A percentile compares a stretch with the other conserved stretches of the same genome.
Evolutionary conservation across 2,329 filamentous ascomycete species (phyloP).

Genomic region (Diaporthe vexans): DNA sequence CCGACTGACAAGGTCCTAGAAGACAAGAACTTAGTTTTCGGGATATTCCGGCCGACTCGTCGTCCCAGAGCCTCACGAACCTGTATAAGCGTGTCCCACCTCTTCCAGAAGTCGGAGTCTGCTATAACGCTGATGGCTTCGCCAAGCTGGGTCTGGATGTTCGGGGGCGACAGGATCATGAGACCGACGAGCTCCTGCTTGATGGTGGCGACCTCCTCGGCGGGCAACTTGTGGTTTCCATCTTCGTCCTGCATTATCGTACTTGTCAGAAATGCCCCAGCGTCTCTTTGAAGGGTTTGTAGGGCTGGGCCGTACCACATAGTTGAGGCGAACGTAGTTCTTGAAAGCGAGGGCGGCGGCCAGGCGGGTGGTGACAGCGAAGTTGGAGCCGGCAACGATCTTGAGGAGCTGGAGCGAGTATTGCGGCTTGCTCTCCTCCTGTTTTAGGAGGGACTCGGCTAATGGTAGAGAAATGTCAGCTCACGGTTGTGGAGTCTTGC

Average conservation of each 20-base stretch:
- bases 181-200: conserved; percentile 95
- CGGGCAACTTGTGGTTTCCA: conserved; percentile 89
- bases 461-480: conserved; percentile 45
- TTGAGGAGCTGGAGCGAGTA: conserved; percentile 92
- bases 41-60: background rate
- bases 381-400: conserved; percentile 83
- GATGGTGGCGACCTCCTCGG: conserved; percentile 88
- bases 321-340: conserved; percentile 96
- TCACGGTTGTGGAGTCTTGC: background rate
- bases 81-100: conserved; percentile 96
- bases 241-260: conserved; percentile 78
- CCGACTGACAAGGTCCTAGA: conserved; percentile 86
- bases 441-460: conserved; percentile 87
- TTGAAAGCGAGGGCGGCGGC: conserved; percentile 96
- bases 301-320: conserved; percentile 74
- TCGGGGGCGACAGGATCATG: conserved; percentile 92
- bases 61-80: conserved; percentile 57
- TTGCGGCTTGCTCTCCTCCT: conserved; percentile 84
- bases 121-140: conserved; percentile 98
- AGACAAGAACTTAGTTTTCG: conserved; percentile 36
- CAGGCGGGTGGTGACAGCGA: conserved; percentile 84
- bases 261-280: conserved; percentile 27
- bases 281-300: background rate
- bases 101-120: conserved; percentile 96
- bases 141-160: conserved; percentile 92